Percentiles rank a stretch among this genome's conserved stretches.
Evolutionary conservation across 192 early-diverging fungal genomes (phyloP).

Genomic region (Thamnidium elegans): DNA sequence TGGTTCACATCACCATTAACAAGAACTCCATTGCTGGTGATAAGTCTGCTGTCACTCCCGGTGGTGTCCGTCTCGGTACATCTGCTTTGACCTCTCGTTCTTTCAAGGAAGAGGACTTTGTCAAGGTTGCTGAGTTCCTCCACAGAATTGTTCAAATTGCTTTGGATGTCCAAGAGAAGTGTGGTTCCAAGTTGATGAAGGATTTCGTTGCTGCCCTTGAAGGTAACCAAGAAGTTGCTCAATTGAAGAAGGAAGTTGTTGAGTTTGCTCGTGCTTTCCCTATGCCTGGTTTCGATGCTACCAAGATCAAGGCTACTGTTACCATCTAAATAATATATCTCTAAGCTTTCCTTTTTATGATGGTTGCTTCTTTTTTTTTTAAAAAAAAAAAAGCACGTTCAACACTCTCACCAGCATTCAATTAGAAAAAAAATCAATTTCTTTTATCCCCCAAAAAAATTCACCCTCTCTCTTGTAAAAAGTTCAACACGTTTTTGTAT

Average conservation of each 20-base stretch:
- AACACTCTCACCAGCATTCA: slow-evolving; percentile 5
- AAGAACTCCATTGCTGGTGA: slow-evolving; percentile 99
- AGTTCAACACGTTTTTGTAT: slow-evolving; percentile 27
- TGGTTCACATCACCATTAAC: slow-evolving; percentile 97
- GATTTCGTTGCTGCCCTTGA: slow-evolving; percentile 90
- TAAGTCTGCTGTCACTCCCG: slow-evolving; percentile 91
- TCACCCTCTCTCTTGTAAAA: slow-evolving; percentile 14
- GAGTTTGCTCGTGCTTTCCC: slow-evolving; percentile 91
- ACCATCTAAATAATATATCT: slow-evolving; percentile 19
- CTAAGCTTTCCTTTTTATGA: too few species aligned
- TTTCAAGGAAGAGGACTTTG: slow-evolving; percentile 97
- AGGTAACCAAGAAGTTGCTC: slow-evolving; percentile 73
- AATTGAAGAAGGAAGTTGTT: slow-evolving; percentile 86
- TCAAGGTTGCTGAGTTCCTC: slow-evolving; percentile 92
- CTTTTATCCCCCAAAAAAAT: background rate
- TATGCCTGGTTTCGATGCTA: slow-evolving; percentile 82
- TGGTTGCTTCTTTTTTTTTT: too few species aligned
- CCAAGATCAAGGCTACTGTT: slow-evolving; percentile 34
- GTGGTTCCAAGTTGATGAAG: slow-evolving; percentile 93
- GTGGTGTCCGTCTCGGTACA: slow-evolving; percentile 95
- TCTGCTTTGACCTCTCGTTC: slow-evolving; percentile 95
- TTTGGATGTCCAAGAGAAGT: slow-evolving; percentile 74
- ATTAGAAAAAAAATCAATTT: background rate
- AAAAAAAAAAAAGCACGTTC: slow-evolving; percentile 10
- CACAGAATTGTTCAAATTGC: slow-evolving; percentile 94